Base-by-base conservation (phyloP, 2,329 filamentous ascomycete genomes). In the Trichoderma endophyticum region DNA sequence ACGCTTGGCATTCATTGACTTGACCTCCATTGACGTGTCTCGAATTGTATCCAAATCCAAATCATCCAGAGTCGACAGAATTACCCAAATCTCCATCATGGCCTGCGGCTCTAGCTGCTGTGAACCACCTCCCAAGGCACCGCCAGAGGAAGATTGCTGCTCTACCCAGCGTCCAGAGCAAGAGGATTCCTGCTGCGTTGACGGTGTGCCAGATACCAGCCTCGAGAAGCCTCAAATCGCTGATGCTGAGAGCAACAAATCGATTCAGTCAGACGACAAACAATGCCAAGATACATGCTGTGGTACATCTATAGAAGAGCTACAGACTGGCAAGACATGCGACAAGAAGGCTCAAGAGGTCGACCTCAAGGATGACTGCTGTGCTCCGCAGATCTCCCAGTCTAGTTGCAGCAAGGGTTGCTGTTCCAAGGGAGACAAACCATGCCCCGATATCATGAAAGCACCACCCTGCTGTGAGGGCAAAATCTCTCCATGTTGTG, bases 401-500 rank as follows among this genome's bases (percentile, higher is more conserved):
- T 28, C 21, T 8, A 28, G 3, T 2, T 63, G 34, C 60, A 48
- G 15, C 14, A 43, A 39, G 60, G 34, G 15, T 14, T 62, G 60
- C 24, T 62, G 60, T n/a, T 48, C 34, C 60, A 28, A 30, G 34
- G 24, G 3, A 48, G 60, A 43, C 14, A 63, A 7, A 8, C 60
- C 60, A 11, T 63, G 34, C 4, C 34, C 60, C 26, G 34, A 43
- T 2, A 43, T n/a, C 4, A 28, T 18, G 8, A 24, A 32, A 51
- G 32, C 26, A 32, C 59, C 68, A 6, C 36, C 59, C 59, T 86
- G 85, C 78, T 87, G 85, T 75, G 78, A 81, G 51, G 82, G 78
- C 18, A 84, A 83, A 73, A 4, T 71, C 0, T 73, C 74, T 4
- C 82, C 83, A 4, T 86, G 84, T 76, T 86, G 84, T 72, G 81